These are phyloP conservation scores for Neostapfia colusana DNA, from an alignment of 176 grass and related monocot genomes.

Conservation along the genomic window DNA sequence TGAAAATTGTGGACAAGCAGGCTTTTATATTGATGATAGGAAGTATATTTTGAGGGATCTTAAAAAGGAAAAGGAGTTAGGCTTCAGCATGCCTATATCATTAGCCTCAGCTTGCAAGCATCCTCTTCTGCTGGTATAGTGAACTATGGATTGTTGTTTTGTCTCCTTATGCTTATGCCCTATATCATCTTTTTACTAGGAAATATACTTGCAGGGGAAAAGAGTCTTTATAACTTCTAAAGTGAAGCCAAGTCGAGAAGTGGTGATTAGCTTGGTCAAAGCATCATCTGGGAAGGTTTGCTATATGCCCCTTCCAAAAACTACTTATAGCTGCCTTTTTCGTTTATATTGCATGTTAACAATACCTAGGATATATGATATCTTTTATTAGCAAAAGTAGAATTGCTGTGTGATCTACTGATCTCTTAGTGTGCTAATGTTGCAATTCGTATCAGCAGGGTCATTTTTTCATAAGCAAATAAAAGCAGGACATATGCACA, in stretches of 20 bases:
- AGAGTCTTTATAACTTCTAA: conserved; percentile 67
- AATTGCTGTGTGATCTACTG: background rate
- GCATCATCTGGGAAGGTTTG: conserved; percentile 71
- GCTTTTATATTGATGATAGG: conserved; percentile 75
- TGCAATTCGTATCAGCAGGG: conserved; percentile 3
- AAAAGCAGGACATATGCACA: conserved; percentile 1
- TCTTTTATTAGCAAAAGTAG: conserved; percentile 15
- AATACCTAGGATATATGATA: background rate
- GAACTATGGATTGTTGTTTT: conserved; percentile 18
- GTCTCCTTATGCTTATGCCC: background rate
- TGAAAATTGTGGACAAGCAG: conserved; percentile 71
- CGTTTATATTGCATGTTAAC: conserved; percentile 24
- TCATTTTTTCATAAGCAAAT: conserved; percentile 19
- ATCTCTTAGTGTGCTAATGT: conserved; percentile 20
- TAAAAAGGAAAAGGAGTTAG: conserved; percentile 80
- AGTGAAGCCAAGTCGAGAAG: conserved; percentile 69
- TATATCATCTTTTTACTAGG: conserved; percentile 4
- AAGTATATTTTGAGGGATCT: conserved; percentile 76
- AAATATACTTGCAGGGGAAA: conserved; percentile 58
- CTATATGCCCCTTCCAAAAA: conserved; percentile 23
- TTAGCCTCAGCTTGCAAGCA: conserved; percentile 55
- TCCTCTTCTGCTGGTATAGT: conserved; percentile 75
- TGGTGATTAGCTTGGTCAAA: conserved; percentile 69
- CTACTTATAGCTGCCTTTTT: background rate
- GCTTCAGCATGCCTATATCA: conserved; percentile 80